Evolutionary conservation across 1,284 basidiomycete species (phyloP).

Genomic region (Fistulinella cinereoalba): DNA sequence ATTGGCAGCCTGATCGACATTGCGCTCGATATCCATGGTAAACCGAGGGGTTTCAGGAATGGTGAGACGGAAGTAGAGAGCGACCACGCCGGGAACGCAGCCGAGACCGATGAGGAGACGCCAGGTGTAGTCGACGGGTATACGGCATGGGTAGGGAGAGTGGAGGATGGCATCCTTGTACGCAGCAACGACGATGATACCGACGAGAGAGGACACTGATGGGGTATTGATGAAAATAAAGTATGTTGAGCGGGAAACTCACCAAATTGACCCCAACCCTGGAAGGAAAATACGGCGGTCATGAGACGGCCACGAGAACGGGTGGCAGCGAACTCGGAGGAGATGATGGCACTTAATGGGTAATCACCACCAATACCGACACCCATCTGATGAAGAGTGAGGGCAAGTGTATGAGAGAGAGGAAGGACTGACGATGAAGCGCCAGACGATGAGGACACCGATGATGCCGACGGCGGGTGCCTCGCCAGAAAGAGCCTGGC

Average conservation of each 20-base stretch:
- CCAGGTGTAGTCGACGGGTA: slow-evolving; percentile 45
- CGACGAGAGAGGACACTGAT: slow-evolving; percentile 50
- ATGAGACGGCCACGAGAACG: slow-evolving; percentile 52
- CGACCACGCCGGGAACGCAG: slow-evolving; percentile 44
- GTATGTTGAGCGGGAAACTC: slow-evolving; percentile 26
- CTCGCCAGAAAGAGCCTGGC: slow-evolving; percentile 44
- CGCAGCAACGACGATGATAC: slow-evolving; percentile 49
- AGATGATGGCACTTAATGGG: slow-evolving; percentile 45
- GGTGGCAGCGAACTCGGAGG: slow-evolving; percentile 59
- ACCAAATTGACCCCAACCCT: slow-evolving; percentile 52
- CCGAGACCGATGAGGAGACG: slow-evolving; percentile 49
- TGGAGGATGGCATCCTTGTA: slow-evolving; percentile 47
- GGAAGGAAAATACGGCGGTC: slow-evolving; percentile 50
- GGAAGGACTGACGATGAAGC: slow-evolving; percentile 37
- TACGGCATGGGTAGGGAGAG: slow-evolving; percentile 33
- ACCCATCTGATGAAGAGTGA: slow-evolving; percentile 36
- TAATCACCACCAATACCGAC: slow-evolving; percentile 57
- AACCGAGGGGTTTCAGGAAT: slow-evolving; percentile 59
- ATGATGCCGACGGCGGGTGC: slow-evolving; percentile 54
- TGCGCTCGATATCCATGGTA: slow-evolving; percentile 66
- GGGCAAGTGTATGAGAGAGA: neutral
- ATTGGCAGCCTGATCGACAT: slow-evolving; percentile 52
- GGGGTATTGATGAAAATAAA: slow-evolving; percentile 2
- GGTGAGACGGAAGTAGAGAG: slow-evolving; percentile 52
- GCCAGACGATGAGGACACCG: slow-evolving; percentile 54